Evolutionary conservation across 208 protist genomes (phyloP).

Genomic region (Sergeia podlipaevii): DNA sequence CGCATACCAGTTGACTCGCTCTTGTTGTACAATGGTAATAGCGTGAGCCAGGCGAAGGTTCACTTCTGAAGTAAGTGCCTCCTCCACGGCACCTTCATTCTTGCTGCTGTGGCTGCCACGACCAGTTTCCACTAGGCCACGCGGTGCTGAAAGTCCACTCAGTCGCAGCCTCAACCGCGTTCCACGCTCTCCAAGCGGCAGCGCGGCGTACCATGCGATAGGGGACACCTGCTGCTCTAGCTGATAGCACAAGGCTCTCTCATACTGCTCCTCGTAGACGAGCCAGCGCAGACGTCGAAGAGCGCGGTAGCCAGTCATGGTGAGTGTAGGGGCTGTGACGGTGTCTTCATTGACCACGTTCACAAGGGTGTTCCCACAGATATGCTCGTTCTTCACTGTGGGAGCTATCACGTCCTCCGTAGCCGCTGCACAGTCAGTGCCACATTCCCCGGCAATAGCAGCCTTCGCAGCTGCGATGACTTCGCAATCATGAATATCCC

Average conservation of each 20-base stretch:
- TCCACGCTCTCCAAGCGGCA: conserved; percentile 15
- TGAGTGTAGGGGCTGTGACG: conserved; percentile 3
- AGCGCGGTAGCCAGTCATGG: background rate
- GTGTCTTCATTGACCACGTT: background rate
- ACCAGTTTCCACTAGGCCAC: no score
- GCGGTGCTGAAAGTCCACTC: no score
- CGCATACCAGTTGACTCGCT: no score
- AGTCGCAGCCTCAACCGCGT: no score
- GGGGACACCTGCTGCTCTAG: conserved; percentile 23
- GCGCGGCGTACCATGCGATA: conserved; percentile 19
- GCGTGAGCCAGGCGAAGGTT: no score
- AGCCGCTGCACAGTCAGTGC: no score
- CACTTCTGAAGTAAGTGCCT: no score
- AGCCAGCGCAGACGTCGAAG: conserved; percentile 30
- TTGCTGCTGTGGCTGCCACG: background rate
- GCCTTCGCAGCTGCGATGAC: no score
- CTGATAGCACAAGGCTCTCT: conserved; percentile 26
- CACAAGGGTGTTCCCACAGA: background rate
- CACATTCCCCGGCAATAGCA: no score
- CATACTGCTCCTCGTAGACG: conserved; percentile 53
- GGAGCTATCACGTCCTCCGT: no score
- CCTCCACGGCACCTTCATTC: background rate
- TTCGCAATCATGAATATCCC: no score
- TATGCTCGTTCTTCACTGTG: background rate
- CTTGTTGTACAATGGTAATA: no score